Base-by-base conservation (phyloP, 805 yeast genomes). In the Sungouiella thailandica region DNA sequence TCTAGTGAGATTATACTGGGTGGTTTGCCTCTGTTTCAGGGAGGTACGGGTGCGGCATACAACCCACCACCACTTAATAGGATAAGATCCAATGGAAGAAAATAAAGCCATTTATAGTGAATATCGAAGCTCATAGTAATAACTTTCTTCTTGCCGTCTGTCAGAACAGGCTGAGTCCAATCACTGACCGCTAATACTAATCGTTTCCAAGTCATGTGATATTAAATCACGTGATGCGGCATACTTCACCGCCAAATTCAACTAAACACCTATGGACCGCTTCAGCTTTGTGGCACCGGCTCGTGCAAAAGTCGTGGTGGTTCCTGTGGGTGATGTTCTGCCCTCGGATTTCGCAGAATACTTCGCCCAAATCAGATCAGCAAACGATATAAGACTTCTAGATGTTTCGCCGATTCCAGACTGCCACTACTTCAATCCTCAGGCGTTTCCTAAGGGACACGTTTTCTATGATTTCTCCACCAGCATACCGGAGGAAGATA, bases 381-480 rank as follows among this genome's bases (percentile, higher is more conserved):
- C 76, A 23, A 57, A 67, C 28, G 90, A 84, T 49, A 78, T 87
- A 12, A 62, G 94, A 41, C 63, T 88, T 22, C 72, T 82, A 16
- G 96, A 88, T 53, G 71, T 90, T 8, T 68, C 87, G 2, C 83
- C 93, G 4, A 75, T 75, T 28, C 66, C 57, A 4, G 41, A 50
- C 4, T 50, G 60, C 23, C 58, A 52, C 17, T 49, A 69, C 46
- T 88, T 88, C 66, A 84, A 83, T 46, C 96, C 97, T 2, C 93
- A 81, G 50, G 80, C 82, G 0, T 84, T 76, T 48, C 96, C 97
- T 1, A 70, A 72, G 31, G 97, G 97, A 0, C 61, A 81, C 31
- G 57, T 90, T 1, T 55, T 78, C 10, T 84, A 73, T 49, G 79
- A 78, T 36, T 76, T 77, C 43, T 56, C 59, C 9, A 57, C 71